A percentile compares a stretch with the other conserved stretches of the same genome.
Conservation (phyloP, 2,329 filamentous ascomycete genomes). For the Aulographum hederae region DNA sequence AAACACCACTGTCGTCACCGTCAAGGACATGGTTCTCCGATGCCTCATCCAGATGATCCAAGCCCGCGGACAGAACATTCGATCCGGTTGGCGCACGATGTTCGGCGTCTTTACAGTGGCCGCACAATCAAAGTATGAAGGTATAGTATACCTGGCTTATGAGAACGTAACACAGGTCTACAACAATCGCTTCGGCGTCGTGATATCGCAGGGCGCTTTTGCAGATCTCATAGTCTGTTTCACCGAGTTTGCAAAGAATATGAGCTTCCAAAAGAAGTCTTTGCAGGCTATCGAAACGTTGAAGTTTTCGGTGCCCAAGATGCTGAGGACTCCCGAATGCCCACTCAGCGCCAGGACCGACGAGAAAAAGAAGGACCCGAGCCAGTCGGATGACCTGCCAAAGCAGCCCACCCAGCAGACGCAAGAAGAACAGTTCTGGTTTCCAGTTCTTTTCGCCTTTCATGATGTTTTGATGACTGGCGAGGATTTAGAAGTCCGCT, state of each 20-base stretch:
- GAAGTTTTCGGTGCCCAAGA: slow-evolving; percentile 82
- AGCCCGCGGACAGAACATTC: slow-evolving; percentile 86
- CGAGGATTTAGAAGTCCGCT: slow-evolving; percentile 91
- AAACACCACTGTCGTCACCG: slow-evolving; percentile 75
- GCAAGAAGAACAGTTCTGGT: slow-evolving; percentile 96
- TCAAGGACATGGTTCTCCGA: slow-evolving; percentile 93
- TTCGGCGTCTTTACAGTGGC: slow-evolving; percentile 97
- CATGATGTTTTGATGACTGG: slow-evolving; percentile 99
- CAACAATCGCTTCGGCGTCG: slow-evolving; percentile 84
- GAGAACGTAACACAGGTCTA: slow-evolving; percentile 95
- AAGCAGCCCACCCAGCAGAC: slow-evolving; percentile 62
- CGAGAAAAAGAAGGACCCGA: slow-evolving; percentile 22
- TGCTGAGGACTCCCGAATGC: slow-evolving; percentile 91
- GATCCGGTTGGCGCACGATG: slow-evolving; percentile 98
- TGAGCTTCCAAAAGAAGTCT: slow-evolving; percentile 96
- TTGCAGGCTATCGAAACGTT: slow-evolving; percentile 87
- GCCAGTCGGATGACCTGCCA: slow-evolving; percentile 30
- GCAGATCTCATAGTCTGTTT: slow-evolving; percentile 91
- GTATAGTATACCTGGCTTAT: slow-evolving; percentile 89
- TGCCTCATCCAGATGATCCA: slow-evolving; percentile 99
- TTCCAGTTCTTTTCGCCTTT: slow-evolving; percentile 93
- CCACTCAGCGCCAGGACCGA: slow-evolving; percentile 52
- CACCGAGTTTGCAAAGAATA: slow-evolving; percentile 97
- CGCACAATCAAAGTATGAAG: slow-evolving; percentile 44
- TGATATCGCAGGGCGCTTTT: slow-evolving; percentile 92